Evolutionary conservation across 352 stramenopile genomes (phyloP).

Genomic region (Phytophthora litchii): DNA sequence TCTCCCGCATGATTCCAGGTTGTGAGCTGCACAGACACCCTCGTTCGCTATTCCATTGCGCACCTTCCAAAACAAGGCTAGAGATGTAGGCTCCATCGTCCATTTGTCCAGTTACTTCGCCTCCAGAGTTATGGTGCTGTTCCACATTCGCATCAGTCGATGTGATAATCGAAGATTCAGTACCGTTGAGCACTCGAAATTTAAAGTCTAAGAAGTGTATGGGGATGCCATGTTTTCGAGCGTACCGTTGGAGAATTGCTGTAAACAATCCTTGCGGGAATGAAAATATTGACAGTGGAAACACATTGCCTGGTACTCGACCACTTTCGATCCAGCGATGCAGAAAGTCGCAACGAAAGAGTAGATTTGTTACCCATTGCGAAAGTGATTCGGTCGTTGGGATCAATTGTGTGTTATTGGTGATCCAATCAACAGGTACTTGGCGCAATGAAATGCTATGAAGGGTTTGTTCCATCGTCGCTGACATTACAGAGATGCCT

Average conservation of each 20-base stretch:
- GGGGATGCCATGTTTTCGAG: slow-evolving; percentile 63
- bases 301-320: slow-evolving; percentile 33
- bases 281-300: slow-evolving; percentile 69
- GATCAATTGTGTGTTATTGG: slow-evolving; percentile 20
- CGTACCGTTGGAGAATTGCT: slow-evolving; percentile 73
- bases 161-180: slow-evolving; percentile 31
- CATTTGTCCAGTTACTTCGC: neutral
- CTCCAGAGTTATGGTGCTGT: slow-evolving; percentile 4
- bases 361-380: slow-evolving; percentile 62
- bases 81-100: slow-evolving; percentile 62
- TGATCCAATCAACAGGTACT: slow-evolving; percentile 57
- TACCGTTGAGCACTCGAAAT: slow-evolving; percentile 61
- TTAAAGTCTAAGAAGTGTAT: slow-evolving; percentile 84
- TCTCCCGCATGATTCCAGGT: slow-evolving; percentile 66
- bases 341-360: slow-evolving; percentile 65
- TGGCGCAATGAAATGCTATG: slow-evolving; percentile 55
- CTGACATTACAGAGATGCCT: slow-evolving; percentile 63
- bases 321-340: slow-evolving; percentile 48
- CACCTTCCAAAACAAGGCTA: slow-evolving; percentile 73
- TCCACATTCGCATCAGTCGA: neutral
- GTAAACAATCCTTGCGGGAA: slow-evolving; percentile 85
- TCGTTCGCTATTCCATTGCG: slow-evolving; percentile 61
- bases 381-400: slow-evolving; percentile 48
- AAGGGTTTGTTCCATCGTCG: slow-evolving; percentile 55
- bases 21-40: slow-evolving; percentile 55